A percentile compares a stretch with the other conserved stretches of the same genome.
Conservation (phyloP, 2,329 filamentous ascomycete genomes). For the Trichoderma endophyticum region DNA sequence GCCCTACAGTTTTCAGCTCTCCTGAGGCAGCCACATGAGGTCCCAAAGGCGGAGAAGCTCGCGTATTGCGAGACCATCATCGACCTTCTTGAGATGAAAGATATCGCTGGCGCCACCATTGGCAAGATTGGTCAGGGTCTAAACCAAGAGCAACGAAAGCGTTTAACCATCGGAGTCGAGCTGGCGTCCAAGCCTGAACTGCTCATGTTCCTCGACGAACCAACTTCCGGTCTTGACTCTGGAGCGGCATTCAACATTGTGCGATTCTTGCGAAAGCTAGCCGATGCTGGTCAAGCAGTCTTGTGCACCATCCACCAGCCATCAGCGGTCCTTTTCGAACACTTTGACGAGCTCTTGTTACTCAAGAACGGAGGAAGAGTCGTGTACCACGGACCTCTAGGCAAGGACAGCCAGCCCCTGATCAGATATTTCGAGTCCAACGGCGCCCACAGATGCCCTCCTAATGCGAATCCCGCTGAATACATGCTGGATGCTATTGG, state of each 20-base stretch:
- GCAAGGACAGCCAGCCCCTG: constrained; percentile 45
- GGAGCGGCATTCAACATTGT: constrained; percentile 60
- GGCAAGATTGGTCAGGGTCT: constrained; percentile 58
- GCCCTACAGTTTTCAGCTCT: constrained; percentile 64
- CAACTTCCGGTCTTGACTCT: constrained; percentile 56
- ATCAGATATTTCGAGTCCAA: constrained; percentile 52
- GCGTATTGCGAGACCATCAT: constrained; percentile 67
- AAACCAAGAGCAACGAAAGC: constrained; percentile 57
- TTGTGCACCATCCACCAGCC: constrained; percentile 61
- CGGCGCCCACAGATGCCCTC: constrained; percentile 46
- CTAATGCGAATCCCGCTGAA: constrained; percentile 51
- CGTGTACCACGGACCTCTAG: constrained; percentile 54
- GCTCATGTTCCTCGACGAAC: constrained; percentile 64
- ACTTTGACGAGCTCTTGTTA: constrained; percentile 55
- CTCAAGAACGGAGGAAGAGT: constrained; percentile 52
- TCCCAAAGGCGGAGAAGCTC: constrained; percentile 59
- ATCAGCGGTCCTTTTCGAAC: constrained; percentile 52
- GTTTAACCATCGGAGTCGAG: constrained; percentile 55
- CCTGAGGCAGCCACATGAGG: constrained; percentile 57
- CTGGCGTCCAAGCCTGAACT: constrained; percentile 57
- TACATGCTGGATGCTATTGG: constrained; percentile 58
- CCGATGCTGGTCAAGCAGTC: constrained; percentile 57
- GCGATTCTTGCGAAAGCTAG: constrained; percentile 58
- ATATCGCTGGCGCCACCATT: constrained; percentile 63
- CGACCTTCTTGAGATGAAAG: constrained; percentile 65